Evolutionary conservation across 2,329 filamentous ascomycete species (phyloP), one percentile per base, ranked within the genome.

Genomic region (Trichoderma oligosporum): DNA sequence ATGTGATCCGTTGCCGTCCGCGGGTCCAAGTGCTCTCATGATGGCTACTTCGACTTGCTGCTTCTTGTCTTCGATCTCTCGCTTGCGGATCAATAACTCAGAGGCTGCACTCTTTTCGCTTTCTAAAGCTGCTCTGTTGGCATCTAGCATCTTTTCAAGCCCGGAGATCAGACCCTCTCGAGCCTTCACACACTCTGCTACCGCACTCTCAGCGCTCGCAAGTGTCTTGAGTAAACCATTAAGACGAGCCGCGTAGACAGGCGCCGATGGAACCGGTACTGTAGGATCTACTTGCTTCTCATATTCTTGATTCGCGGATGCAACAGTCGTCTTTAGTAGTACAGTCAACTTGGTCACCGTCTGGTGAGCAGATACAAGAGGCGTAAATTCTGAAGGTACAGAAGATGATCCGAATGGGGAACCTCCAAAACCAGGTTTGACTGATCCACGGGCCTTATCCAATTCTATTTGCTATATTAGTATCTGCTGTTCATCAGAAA

Each of bases 11-110:
- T 76, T 73, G 18, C 76, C 74, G 57, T 82, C 79, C 7, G 85
- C 81, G 1, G 83, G 81, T 12, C 85, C 84, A 20, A 96, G 80
- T 7, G 89, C 90, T 51, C 88, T 84, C 82, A 99, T 91, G 64
- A 99, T 97, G 47, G 84, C 87, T 63, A 93, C 84, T 71, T 99
- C 94, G 7, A 99, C 91, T 46, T 94, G 88, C 52, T 86, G 85
- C 72, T 95, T 96, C 74, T 90, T 92, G 16, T 79, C 76, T 65
- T 97, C 92, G 14, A 91, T 89, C 56, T 85, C 84, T 2, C 76
- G 73, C 64, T 88, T 90, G 56, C 87, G 85, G n/a, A 76, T 78
- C 3, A 78, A 74, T 18, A 97, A 73, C 14, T 88, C 81, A 6
- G 78, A 70, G n/a, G 85, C 76, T 33, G 87, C 79, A 4, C 78